Conservation (phyloP, 225 moss, liverwort and hornwort genomes). For the Sphagnum contortum region DNA sequence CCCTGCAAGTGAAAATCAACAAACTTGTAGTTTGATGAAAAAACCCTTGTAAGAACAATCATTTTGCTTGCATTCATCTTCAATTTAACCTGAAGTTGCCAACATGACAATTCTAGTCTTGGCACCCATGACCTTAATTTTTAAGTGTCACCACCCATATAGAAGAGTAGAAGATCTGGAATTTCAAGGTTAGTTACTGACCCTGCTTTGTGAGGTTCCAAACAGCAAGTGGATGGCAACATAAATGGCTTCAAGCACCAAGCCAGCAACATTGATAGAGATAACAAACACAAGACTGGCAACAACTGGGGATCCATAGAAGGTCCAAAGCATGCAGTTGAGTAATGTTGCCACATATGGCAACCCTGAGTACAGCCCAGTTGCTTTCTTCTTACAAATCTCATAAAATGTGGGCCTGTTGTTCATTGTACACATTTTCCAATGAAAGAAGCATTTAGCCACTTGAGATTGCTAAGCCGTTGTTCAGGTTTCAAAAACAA, state of each 20-base stretch:
- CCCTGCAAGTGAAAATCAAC: too few species aligned
- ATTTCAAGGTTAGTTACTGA: conserved; percentile 7
- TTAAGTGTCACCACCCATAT: background rate
- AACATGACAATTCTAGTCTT: too few species aligned
- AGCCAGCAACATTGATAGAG: conserved; percentile 73
- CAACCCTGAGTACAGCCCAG: conserved; percentile 54
- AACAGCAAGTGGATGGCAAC: conserved; percentile 50
- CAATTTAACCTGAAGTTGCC: too few species aligned
- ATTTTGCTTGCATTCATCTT: too few species aligned
- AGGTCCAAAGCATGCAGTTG: conserved; percentile 79
- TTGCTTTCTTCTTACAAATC: conserved; percentile 55
- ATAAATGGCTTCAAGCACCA: conserved; percentile 61
- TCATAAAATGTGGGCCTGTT: conserved; percentile 73
- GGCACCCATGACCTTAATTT: background rate
- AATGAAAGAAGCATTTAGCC: background rate
- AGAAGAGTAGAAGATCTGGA: background rate
- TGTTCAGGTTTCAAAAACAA: background rate
- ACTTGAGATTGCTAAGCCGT: background rate
- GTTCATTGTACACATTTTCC: background rate
- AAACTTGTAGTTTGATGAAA: too few species aligned
- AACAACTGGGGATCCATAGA: conserved; percentile 67
- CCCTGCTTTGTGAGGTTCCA: conserved; percentile 45
- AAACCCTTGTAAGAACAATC: too few species aligned
- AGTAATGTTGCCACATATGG: conserved; percentile 73
- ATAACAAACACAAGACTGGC: conserved; percentile 66